Evolutionary conservation across 1,139 yeast species (phyloP).

Genomic region (Suhomyces yuchorum): DNA sequence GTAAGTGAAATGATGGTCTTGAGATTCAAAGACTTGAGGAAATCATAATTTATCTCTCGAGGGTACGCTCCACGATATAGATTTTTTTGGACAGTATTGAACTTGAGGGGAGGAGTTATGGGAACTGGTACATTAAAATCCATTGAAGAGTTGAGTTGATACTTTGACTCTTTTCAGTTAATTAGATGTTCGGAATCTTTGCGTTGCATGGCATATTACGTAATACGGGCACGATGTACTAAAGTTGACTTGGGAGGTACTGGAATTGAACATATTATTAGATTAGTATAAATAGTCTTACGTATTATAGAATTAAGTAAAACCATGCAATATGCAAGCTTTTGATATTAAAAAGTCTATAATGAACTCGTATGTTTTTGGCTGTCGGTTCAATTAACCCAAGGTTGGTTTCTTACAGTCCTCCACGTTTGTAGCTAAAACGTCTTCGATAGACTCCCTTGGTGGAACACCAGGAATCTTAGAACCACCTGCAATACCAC

Average conservation of each 20-base stretch:
- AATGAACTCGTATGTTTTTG: not conserved
- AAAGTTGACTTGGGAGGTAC: not conserved
- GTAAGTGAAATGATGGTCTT: slow-evolving; percentile 78
- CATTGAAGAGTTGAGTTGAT: slow-evolving; percentile 12
- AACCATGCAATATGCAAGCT: slow-evolving; percentile 1
- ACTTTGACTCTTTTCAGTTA: not conserved
- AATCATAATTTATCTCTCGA: slow-evolving; percentile 70
- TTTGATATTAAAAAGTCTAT: slow-evolving; percentile 4
- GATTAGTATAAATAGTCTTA: slow-evolving; percentile 7
- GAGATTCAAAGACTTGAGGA: slow-evolving; percentile 64
- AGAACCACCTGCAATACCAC: slow-evolving; percentile 73
- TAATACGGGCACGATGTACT: not conserved
- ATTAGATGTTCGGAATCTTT: not conserved
- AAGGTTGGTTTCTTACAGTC: slow-evolving; percentile 55
- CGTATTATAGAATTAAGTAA: slow-evolving; percentile 1
- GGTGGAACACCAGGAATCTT: slow-evolving; percentile 61
- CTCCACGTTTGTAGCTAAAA: slow-evolving; percentile 67
- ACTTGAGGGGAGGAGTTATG: slow-evolving; percentile 79
- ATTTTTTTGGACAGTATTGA: slow-evolving; percentile 67
- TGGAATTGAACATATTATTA: slow-evolving; percentile 10
- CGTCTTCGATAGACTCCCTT: slow-evolving; percentile 78
- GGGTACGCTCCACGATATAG: slow-evolving; percentile 89
- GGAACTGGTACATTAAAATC: slow-evolving; percentile 34
- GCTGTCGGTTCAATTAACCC: slow-evolving; percentile 4
- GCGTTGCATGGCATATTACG: not conserved